These are phyloP conservation scores for Pyricularia pennisetigena DNA, from an alignment of 2,329 filamentous ascomycete genomes.

Conservation along the genomic window DNA sequence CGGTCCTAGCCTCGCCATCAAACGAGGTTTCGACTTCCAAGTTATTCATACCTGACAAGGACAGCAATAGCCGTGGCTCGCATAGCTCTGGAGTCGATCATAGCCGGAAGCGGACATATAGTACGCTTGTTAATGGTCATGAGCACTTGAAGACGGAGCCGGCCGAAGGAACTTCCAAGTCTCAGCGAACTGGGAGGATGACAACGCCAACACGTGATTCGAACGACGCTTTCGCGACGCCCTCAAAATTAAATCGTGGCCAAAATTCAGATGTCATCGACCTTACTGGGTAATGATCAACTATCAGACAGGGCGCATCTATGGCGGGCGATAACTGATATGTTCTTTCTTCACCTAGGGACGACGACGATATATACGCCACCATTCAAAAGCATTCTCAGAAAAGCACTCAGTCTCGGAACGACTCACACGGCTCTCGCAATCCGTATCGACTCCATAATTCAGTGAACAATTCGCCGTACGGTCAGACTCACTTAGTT, in stretches of 20 bases:
- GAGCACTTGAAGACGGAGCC: neutral
- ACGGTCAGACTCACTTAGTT: neutral
- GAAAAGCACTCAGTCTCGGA: neutral
- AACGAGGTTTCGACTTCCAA: neutral
- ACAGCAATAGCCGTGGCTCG: neutral
- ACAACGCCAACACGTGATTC: neutral
- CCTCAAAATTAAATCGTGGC: neutral
- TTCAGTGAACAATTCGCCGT: neutral
- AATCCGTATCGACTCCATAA: neutral
- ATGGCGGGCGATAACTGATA: neutral
- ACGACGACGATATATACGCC: neutral
- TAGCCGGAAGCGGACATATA: constrained; percentile 17
- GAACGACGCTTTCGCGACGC: constrained; percentile 4
- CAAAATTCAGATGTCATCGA: constrained; percentile 12
- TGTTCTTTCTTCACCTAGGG: neutral
- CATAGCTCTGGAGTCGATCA: neutral
- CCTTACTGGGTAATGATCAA: constrained; percentile 16
- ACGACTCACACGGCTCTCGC: neutral
- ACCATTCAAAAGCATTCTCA: neutral
- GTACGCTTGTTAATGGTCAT: constrained; percentile 11
- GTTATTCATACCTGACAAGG: neutral
- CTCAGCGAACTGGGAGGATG: neutral
- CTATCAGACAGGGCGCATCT: neutral
- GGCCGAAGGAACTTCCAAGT: neutral
- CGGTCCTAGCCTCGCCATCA: neutral